phyloP scores from a whole-genome alignment of 2,329 filamentous ascomycete genomes.

The Fusarium sp. region DNA sequence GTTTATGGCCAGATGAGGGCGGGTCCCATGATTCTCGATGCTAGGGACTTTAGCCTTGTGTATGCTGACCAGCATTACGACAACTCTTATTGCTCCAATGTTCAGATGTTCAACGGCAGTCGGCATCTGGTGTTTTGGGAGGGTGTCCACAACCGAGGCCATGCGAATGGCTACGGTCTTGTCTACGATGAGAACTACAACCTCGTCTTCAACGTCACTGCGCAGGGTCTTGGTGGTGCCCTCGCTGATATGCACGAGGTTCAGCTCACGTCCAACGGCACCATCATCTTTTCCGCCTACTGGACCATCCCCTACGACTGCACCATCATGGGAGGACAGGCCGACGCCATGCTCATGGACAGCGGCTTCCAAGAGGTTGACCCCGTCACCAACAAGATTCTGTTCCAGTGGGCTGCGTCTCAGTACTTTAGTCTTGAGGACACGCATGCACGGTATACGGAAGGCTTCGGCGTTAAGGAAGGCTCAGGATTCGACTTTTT shows the following conservation, averaged over 20 bases:
- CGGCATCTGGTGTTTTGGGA: conserved; percentile 54
- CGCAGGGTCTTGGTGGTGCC: conserved; percentile 49
- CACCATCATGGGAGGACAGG: conserved; percentile 47
- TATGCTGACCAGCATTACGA: conserved; percentile 52
- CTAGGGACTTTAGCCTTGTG: conserved; percentile 51
- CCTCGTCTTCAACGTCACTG: conserved; percentile 53
- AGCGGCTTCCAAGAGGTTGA: conserved; percentile 56
- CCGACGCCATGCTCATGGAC: conserved; percentile 48
- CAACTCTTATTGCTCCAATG: conserved; percentile 41
- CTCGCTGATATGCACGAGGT: conserved; percentile 58
- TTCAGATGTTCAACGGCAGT: conserved; percentile 47
- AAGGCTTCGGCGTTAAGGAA: conserved; percentile 45
- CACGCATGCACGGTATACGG: conserved; percentile 44
- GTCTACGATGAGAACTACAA: conserved; percentile 52
- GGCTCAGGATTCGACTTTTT: conserved; percentile 52
- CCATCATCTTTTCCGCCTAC: conserved; percentile 57
- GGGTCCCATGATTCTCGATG: conserved; percentile 51
- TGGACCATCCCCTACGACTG: conserved; percentile 49
- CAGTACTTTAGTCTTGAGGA: conserved; percentile 46
- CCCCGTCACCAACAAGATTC: conserved; percentile 49
- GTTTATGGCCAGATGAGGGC: conserved; percentile 38
- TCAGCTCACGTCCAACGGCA: conserved; percentile 54
- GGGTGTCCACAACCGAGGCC: conserved; percentile 40
- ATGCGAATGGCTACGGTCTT: conserved; percentile 47
- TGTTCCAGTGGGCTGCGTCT: conserved; percentile 53